Percentiles rank a stretch among this genome's conserved stretches.
Evolutionary conservation across 2,329 filamentous ascomycete genomes (phyloP).

Genomic region (Colletotrichum sidae): DNA sequence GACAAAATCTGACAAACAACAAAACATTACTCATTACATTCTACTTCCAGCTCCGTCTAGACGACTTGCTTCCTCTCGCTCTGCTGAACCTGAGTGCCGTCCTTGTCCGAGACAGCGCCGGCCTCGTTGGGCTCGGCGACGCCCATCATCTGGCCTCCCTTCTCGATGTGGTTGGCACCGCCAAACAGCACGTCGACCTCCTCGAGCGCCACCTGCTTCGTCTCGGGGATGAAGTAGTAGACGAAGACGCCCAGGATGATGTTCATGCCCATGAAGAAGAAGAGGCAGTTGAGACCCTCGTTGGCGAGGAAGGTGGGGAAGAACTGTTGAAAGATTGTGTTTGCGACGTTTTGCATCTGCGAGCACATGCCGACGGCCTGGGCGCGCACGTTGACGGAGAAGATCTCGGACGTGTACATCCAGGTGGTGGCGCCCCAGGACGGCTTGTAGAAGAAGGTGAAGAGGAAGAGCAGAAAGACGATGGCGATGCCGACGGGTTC

Average conservation of each 20-base stretch:
- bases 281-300: constrained; percentile 56
- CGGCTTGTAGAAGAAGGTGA: constrained; percentile 74
- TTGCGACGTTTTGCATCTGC: constrained; percentile 72
- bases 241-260: constrained; percentile 61
- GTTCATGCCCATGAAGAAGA: constrained; percentile 55
- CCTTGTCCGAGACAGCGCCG: not conserved
- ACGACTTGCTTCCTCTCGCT: constrained; percentile 26
- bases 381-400: constrained; percentile 78
- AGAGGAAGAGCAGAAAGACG: constrained; percentile 75
- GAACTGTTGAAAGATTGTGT: constrained; percentile 76
- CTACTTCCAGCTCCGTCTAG: not conserved
- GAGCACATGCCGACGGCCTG: constrained; percentile 76
- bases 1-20: constrained; percentile 7
- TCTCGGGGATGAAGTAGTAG: constrained; percentile 64
- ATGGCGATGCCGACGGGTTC: constrained; percentile 74
- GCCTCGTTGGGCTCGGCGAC: constrained; percentile 9
- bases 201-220: constrained; percentile 62
- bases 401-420: constrained; percentile 78
- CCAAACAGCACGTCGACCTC: constrained; percentile 69
- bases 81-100: constrained; percentile 30
- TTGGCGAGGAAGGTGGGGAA: constrained; percentile 76
- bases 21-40: constrained; percentile 24
- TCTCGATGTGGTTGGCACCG: constrained; percentile 66
- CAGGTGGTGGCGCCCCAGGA: constrained; percentile 77
- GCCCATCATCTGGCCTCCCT: constrained; percentile 60